Evolutionary conservation across 164 flowering plant species (phyloP).

Genomic region (Akebia trifoliata): DNA sequence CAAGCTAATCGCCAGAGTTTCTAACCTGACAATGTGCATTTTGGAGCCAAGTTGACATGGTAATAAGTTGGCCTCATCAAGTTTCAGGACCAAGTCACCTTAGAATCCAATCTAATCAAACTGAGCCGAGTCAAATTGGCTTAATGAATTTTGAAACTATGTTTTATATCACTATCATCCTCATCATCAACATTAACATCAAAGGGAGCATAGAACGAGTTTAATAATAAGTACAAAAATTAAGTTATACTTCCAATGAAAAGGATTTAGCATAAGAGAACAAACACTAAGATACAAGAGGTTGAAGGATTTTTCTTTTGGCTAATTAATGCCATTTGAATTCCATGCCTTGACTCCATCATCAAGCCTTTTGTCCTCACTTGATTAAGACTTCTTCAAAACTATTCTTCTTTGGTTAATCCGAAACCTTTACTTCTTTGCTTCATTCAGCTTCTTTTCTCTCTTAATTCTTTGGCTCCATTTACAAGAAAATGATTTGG

Average conservation of each 20-base stretch:
- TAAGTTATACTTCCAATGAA: background rate
- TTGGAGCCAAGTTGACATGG: too few relatives aligned
- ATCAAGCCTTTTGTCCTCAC: constrained; percentile 29
- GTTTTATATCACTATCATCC: too few relatives aligned
- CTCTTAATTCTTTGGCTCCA: constrained; percentile 2
- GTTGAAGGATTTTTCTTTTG: background rate
- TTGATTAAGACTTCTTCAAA: constrained; percentile 14
- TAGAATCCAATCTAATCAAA: too few relatives aligned
- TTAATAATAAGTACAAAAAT: too few relatives aligned
- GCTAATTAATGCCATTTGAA: constrained; percentile 3
- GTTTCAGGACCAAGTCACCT: too few relatives aligned
- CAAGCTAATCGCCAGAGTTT: too few relatives aligned
- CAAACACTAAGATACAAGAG: constrained; percentile 9
- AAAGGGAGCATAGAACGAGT: too few relatives aligned
- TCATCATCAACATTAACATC: too few relatives aligned
- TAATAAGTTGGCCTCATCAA: too few relatives aligned
- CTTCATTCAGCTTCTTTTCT: background rate
- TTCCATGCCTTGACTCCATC: constrained; percentile 23
- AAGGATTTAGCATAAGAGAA: background rate
- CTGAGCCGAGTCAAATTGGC: too few relatives aligned
- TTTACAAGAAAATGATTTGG: constrained; percentile 13
- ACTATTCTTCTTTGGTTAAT: constrained; percentile 9
- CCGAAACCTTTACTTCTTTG: constrained; percentile 14
- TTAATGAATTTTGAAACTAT: too few relatives aligned
- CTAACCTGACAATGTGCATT: too few relatives aligned